phyloP scores from a whole-genome alignment of 805 yeast species.

The Teunomyces barrocoloradensis region DNA sequence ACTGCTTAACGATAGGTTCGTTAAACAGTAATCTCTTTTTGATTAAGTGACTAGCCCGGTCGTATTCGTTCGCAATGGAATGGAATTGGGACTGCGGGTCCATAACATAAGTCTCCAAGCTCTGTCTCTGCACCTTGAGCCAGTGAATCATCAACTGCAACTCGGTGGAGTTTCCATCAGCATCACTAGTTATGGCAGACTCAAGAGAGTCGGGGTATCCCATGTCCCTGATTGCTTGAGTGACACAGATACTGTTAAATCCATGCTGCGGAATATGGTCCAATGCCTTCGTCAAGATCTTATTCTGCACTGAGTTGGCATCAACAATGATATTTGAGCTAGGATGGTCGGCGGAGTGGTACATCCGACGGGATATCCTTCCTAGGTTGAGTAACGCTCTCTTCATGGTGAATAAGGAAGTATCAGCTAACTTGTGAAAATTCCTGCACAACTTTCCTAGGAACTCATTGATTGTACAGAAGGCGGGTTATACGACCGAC shows the following conservation, averaged over 20 bases:
- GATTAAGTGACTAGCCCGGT: conserved; percentile 44
- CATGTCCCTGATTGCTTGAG: conserved; percentile 46
- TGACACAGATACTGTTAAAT: conserved; percentile 47
- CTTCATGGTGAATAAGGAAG: neutral
- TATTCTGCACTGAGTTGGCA: conserved; percentile 34
- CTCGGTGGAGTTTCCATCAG: conserved; percentile 48
- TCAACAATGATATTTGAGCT: conserved; percentile 33
- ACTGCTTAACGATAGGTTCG: conserved; percentile 41
- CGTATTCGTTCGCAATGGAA: conserved; percentile 30
- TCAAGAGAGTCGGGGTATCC: conserved; percentile 53
- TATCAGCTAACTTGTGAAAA: conserved; percentile 3
- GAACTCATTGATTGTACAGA: too few species aligned
- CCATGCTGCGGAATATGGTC: conserved; percentile 51
- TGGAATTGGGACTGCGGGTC: conserved; percentile 28
- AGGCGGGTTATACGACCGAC: too few species aligned
- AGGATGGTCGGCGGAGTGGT: conserved; percentile 39
- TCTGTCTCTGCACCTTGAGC: conserved; percentile 44
- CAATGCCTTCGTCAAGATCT: conserved; percentile 37
- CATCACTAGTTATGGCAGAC: conserved; percentile 35
- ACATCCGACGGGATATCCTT: conserved; percentile 12
- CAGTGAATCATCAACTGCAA: conserved; percentile 54
- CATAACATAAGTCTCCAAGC: conserved; percentile 25
- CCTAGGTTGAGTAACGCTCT: conserved; percentile 1
- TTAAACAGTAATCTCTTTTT: conserved; percentile 54
- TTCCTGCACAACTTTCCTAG: neutral